phyloP scores from a whole-genome alignment of 495 filamentous ascomycete species.

The Penicillium cataractarum region DNA sequence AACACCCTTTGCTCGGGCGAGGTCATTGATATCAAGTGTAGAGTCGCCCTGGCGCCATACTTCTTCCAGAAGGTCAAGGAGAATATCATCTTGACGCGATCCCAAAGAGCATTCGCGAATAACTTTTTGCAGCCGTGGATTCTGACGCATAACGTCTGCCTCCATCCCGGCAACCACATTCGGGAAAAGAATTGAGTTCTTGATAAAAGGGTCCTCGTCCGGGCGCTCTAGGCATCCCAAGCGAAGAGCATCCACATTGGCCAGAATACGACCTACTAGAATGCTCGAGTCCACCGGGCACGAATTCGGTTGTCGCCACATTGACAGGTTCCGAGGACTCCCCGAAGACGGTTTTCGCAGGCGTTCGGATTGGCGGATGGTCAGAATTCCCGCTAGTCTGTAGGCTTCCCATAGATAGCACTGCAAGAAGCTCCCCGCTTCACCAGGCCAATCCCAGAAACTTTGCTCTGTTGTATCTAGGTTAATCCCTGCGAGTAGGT shows the following conservation, averaged over 20 bases:
- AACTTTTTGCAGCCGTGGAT: constrained; percentile 25
- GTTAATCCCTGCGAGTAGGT: constrained; percentile 37
- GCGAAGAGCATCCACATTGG: constrained; percentile 36
- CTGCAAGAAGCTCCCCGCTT: constrained; percentile 33
- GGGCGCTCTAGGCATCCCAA: constrained; percentile 26
- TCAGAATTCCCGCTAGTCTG: constrained; percentile 38
- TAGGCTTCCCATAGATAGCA: constrained; percentile 44
- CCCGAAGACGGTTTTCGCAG: neutral
- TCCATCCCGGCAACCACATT: constrained; percentile 35
- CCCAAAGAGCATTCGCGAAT: constrained; percentile 19
- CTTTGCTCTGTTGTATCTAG: constrained; percentile 32
- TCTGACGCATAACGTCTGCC: constrained; percentile 20
- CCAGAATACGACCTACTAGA: constrained; percentile 35
- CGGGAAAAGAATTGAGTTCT: constrained; percentile 38
- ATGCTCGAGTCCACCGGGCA: constrained; percentile 25
- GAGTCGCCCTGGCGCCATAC: constrained; percentile 29
- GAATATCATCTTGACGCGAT: constrained; percentile 21
- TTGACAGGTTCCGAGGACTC: neutral
- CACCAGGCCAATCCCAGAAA: constrained; percentile 43
- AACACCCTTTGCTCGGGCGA: constrained; percentile 29
- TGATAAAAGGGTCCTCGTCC: constrained; percentile 25
- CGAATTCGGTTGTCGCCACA: constrained; percentile 12
- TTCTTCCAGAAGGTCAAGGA: constrained; percentile 35
- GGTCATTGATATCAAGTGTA: constrained; percentile 24
- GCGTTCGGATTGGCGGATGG: constrained; percentile 19